phyloP scores from a whole-genome alignment of 2,329 filamentous ascomycete species.

The Alternaria gaisen region DNA sequence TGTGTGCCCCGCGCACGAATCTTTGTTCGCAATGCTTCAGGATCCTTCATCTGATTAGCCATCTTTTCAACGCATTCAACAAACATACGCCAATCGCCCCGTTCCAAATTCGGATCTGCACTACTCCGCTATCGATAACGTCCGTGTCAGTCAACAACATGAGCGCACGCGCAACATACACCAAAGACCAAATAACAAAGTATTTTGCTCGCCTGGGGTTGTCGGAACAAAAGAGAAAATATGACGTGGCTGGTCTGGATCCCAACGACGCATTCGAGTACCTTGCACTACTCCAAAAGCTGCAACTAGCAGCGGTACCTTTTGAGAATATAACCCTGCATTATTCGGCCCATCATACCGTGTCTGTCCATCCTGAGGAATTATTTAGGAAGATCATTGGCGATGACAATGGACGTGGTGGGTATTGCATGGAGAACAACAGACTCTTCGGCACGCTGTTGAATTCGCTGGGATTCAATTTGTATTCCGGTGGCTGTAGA shows the following conservation, averaged over 20 bases:
- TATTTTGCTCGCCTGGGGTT: constrained; percentile 50
- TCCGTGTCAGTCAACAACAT: constrained; percentile 7
- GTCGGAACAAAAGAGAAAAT: constrained; percentile 33
- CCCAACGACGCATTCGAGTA: constrained; percentile 39
- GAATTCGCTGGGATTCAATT: constrained; percentile 60
- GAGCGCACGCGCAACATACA: constrained; percentile 29
- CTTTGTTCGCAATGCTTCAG: not conserved
- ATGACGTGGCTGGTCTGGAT: constrained; percentile 32
- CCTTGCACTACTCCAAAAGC: constrained; percentile 43
- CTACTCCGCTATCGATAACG: constrained; percentile 7
- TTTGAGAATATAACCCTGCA: constrained; percentile 68
- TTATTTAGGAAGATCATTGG: constrained; percentile 66
- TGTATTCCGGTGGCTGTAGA: constrained; percentile 53
- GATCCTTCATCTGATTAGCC: not conserved
- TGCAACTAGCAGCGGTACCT: constrained; percentile 59
- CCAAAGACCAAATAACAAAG: constrained; percentile 39
- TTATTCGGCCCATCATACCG: constrained; percentile 49
- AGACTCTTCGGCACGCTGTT: constrained; percentile 62
- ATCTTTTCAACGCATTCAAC: not conserved
- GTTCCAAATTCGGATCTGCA: constrained; percentile 17
- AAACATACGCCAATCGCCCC: not conserved
- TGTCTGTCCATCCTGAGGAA: constrained; percentile 60
- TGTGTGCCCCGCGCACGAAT: not conserved
- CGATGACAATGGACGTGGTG: constrained; percentile 59
- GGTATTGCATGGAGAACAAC: constrained; percentile 71